These are phyloP conservation scores for Vanrija pseudolonga DNA, from an alignment of 1,284 basidiomycete species.

Conservation along the genomic window DNA sequence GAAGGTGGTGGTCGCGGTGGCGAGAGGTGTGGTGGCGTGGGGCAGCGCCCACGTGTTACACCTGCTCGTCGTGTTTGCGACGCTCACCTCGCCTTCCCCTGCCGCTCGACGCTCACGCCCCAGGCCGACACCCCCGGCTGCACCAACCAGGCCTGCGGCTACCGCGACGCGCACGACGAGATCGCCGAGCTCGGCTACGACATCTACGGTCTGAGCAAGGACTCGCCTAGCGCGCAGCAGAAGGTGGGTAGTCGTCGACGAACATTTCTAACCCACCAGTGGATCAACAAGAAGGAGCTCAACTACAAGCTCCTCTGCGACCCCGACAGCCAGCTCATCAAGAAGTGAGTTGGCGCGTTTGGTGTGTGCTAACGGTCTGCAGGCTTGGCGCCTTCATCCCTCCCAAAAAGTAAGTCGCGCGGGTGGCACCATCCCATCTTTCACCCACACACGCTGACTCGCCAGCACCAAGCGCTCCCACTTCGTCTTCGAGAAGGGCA, in stretches of 20 bases:
- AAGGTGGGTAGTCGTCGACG: too few species aligned
- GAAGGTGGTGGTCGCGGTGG: background rate
- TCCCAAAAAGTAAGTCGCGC: slow-evolving; percentile 57
- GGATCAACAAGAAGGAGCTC: slow-evolving; percentile 62
- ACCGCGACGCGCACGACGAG: slow-evolving; percentile 73
- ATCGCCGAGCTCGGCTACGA: slow-evolving; percentile 67
- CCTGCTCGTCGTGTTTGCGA: too few species aligned
- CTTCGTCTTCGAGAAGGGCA: slow-evolving; percentile 80
- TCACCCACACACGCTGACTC: background rate
- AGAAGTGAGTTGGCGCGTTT: slow-evolving; percentile 46
- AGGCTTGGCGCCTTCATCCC: slow-evolving; percentile 68
- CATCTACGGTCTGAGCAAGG: slow-evolving; percentile 82
- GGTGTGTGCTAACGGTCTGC: background rate
- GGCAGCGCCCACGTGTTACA: too few species aligned
- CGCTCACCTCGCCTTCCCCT: background rate
- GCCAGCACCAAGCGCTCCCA: slow-evolving; percentile 74
- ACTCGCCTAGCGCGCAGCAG: slow-evolving; percentile 70
- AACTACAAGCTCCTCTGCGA: slow-evolving; percentile 85
- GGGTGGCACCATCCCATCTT: slow-evolving; percentile 9
- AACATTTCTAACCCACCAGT: slow-evolving; percentile 28
- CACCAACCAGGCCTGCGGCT: slow-evolving; percentile 83
- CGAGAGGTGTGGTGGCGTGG: background rate
- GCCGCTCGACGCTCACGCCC: slow-evolving; percentile 1
- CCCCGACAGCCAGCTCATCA: slow-evolving; percentile 72
- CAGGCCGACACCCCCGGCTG: slow-evolving; percentile 64